phyloP scores from a whole-genome alignment of 306 rosid species.

The Dryas alaskensis region DNA sequence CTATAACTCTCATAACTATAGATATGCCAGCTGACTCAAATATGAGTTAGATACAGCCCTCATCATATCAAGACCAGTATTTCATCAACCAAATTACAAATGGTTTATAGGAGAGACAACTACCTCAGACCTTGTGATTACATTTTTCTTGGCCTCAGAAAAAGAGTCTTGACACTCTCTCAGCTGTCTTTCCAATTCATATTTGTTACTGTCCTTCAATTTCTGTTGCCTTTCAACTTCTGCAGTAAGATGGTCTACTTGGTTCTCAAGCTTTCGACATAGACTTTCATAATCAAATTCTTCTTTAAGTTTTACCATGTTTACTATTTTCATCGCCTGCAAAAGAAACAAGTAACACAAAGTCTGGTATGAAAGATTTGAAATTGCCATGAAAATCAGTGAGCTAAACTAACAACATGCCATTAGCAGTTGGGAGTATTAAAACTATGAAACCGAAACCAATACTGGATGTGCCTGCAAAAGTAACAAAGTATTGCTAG shows the following conservation, averaged over 20 bases:
- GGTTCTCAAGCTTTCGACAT: constrained; percentile 63
- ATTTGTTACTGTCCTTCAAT: constrained; percentile 42
- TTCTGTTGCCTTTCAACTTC: constrained; percentile 63
- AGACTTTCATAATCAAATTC: constrained; percentile 67
- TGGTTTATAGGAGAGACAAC: constrained; percentile 29
- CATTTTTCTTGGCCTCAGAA: constrained; percentile 40
- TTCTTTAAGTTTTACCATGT: constrained; percentile 60
- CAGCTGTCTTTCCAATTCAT: constrained; percentile 45
- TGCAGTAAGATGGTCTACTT: constrained; percentile 60
- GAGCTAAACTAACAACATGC: neutral
- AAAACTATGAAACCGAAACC: neutral
- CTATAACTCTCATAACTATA: neutral
- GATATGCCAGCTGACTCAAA: neutral
- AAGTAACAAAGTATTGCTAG: neutral
- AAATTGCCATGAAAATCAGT: neutral
- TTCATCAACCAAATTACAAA: constrained; percentile 12
- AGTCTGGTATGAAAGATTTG: neutral
- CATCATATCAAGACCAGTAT: neutral
- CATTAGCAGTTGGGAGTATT: constrained; percentile 1
- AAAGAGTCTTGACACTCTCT: constrained; percentile 39
- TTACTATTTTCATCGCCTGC: constrained; percentile 69
- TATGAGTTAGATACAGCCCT: neutral
- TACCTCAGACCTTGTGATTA: constrained; percentile 66
- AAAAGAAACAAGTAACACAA: constrained; percentile 10
- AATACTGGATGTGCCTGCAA: neutral